A percentile compares a stretch with the other conserved stretches of the same genome.
These are phyloP conservation scores for Saprolegnia parasitica DNA, from an alignment of 352 stramenopile species.

Conservation along the genomic window DNA sequence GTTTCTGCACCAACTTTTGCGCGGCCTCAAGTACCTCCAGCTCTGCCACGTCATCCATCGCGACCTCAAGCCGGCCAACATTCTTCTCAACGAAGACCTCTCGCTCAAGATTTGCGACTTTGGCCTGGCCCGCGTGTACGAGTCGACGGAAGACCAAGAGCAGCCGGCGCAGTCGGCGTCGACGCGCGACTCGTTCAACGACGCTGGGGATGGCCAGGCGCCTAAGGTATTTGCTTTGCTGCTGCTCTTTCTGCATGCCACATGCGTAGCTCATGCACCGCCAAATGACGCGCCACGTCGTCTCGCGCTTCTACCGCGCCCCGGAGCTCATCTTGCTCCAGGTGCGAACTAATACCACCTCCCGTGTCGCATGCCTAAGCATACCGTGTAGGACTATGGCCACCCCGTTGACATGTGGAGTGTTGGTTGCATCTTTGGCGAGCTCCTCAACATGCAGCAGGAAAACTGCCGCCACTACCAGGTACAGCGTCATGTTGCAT, in stretches of 20 bases:
- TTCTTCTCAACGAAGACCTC: slow-evolving; percentile 84
- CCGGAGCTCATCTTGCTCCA: slow-evolving; percentile 96
- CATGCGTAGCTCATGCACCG: slow-evolving; percentile 60
- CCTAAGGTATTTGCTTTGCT: slow-evolving; percentile 2
- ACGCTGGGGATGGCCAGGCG: neutral
- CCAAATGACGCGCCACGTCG: slow-evolving; percentile 97
- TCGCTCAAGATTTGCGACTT: slow-evolving; percentile 85
- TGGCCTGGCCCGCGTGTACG: slow-evolving; percentile 74
- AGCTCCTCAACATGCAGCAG: slow-evolving; percentile 84
- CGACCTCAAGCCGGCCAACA: slow-evolving; percentile 87
- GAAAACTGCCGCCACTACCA: slow-evolving; percentile 82
- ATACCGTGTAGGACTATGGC: slow-evolving; percentile 72
- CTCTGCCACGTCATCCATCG: slow-evolving; percentile 87
- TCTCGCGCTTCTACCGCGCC: slow-evolving; percentile 97
- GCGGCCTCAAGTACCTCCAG: slow-evolving; percentile 95
- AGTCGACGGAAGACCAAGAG: slow-evolving; percentile 69
- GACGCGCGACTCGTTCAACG: slow-evolving; percentile 5
- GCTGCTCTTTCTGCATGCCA: slow-evolving; percentile 29
- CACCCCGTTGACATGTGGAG: slow-evolving; percentile 99
- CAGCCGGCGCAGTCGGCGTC: slow-evolving; percentile 37
- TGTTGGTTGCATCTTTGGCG: slow-evolving; percentile 93
- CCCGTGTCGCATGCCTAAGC: neutral
- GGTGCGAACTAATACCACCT: slow-evolving; percentile 6
- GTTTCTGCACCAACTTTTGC: slow-evolving; percentile 95
- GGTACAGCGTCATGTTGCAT: neutral